These are phyloP conservation scores for Pythium aphanidermatum DNA, from an alignment of 352 stramenopile species.

Conservation along the genomic window DNA sequence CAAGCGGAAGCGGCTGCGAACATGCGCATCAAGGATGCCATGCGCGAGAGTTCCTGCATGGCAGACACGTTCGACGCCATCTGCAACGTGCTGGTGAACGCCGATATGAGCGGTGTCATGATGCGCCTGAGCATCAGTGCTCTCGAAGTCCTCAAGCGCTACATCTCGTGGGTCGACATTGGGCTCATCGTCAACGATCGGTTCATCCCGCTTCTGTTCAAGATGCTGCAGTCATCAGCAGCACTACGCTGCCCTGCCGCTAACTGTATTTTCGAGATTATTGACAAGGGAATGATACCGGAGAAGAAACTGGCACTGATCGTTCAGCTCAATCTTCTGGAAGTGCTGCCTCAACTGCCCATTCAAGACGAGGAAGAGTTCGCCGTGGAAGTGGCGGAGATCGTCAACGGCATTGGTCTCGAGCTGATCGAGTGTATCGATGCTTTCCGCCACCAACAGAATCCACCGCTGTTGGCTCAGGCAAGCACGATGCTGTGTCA, in stretches of 20 bases:
- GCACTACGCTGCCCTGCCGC: conserved; percentile 58
- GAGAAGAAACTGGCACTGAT: conserved; percentile 83
- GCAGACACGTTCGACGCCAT: conserved; percentile 77
- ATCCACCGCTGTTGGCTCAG: conserved; percentile 34
- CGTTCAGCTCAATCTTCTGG: conserved; percentile 58
- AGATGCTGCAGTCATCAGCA: conserved; percentile 54
- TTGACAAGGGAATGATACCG: conserved; percentile 81
- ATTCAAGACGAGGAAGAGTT: conserved; percentile 79
- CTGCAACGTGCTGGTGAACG: conserved; percentile 76
- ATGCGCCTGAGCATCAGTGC: conserved; percentile 53
- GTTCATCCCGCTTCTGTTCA: conserved; percentile 69
- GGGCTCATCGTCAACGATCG: conserved; percentile 76
- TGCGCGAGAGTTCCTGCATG: conserved; percentile 74
- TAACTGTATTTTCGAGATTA: conserved; percentile 82
- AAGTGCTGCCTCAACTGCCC: conserved; percentile 46
- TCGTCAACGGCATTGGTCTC: conserved; percentile 77
- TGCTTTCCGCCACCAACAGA: conserved; percentile 57
- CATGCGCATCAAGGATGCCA: conserved; percentile 86
- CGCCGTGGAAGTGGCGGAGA: conserved; percentile 72
- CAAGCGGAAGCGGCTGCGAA: conserved; percentile 55
- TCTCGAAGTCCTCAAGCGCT: conserved; percentile 76
- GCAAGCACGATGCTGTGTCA: conserved; percentile 53
- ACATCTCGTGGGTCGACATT: conserved; percentile 87
- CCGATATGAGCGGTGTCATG: conserved; percentile 64
- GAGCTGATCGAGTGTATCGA: conserved; percentile 81